Percentiles rank a stretch among this genome's conserved stretches.
These are phyloP conservation scores for Fomitopsis betulina DNA, from an alignment of 1,284 basidiomycete species.

Conservation along the genomic window DNA sequence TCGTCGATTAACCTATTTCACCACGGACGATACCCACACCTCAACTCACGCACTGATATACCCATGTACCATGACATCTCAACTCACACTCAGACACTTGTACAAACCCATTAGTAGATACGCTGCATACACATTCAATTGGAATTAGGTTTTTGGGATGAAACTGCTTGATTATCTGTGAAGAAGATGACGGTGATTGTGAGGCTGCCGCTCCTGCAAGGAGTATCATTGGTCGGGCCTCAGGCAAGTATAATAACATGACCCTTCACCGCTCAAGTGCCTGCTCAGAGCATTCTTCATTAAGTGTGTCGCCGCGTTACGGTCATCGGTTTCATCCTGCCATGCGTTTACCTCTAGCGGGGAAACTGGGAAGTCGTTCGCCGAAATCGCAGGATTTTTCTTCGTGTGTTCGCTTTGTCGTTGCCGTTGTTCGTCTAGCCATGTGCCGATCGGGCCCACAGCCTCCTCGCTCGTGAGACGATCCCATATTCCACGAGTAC, in stretches of 20 bases:
- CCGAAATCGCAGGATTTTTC: neutral
- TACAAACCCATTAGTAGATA: neutral
- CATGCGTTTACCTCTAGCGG: neutral
- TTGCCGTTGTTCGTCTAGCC: slow-evolving; percentile 31
- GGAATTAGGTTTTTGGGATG: no score
- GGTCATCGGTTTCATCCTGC: slow-evolving; percentile 29
- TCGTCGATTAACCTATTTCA: neutral
- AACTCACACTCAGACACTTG: neutral
- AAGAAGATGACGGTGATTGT: slow-evolving; percentile 25
- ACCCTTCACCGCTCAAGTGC: slow-evolving; percentile 45
- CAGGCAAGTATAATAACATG: slow-evolving; percentile 31
- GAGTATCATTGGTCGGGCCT: neutral
- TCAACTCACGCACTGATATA: neutral
- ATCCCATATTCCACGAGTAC: slow-evolving; percentile 56
- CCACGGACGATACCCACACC: no score
- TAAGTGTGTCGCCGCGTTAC: slow-evolving; percentile 50
- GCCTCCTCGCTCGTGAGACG: slow-evolving; percentile 54
- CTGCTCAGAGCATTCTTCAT: slow-evolving; percentile 46
- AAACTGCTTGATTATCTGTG: slow-evolving; percentile 6
- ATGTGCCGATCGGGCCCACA: slow-evolving; percentile 49
- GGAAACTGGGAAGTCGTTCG: neutral
- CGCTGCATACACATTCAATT: neutral
- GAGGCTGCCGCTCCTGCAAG: slow-evolving; percentile 17
- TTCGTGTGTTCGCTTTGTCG: neutral
- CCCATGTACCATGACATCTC: no score